These are phyloP conservation scores for Penicillium turbatum DNA, from an alignment of 495 filamentous ascomycete species.

Conservation along the genomic window DNA sequence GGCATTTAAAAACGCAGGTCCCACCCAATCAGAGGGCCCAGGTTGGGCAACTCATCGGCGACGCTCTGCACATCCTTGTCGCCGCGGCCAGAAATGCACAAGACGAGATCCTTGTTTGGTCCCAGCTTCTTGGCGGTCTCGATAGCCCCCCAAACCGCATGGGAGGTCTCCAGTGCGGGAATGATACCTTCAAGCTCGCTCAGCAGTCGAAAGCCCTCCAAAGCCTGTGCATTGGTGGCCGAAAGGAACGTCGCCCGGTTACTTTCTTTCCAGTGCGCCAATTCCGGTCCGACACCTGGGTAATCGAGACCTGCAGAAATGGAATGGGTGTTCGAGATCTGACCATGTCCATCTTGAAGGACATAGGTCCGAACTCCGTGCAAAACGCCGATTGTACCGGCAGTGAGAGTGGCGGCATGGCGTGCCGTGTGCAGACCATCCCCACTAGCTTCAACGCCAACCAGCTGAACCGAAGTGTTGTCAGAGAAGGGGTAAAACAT, in stretches of 20 bases:
- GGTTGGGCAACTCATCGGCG: slow-evolving; percentile 73
- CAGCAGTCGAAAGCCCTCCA: slow-evolving; percentile 74
- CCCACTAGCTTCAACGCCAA: slow-evolving; percentile 79
- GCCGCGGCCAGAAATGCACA: slow-evolving; percentile 83
- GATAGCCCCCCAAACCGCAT: slow-evolving; percentile 85
- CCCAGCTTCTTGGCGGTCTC: slow-evolving; percentile 84
- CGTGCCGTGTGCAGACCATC: slow-evolving; percentile 74
- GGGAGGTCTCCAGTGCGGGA: slow-evolving; percentile 56
- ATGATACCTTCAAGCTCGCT: slow-evolving; percentile 68
- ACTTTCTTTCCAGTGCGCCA: slow-evolving; percentile 82
- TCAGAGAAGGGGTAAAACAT: slow-evolving; percentile 95
- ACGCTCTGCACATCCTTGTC: slow-evolving; percentile 98
- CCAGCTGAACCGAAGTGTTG: slow-evolving; percentile 73
- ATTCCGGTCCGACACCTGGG: slow-evolving; percentile 88
- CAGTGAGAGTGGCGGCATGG: slow-evolving; percentile 78
- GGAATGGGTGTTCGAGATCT: slow-evolving; percentile 87
- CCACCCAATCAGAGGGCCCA: background rate
- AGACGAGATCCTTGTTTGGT: slow-evolving; percentile 79
- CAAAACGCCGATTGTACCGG: slow-evolving; percentile 80
- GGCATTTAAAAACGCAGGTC: no score
- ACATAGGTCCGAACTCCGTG: slow-evolving; percentile 92
- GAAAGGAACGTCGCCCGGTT: slow-evolving; percentile 79
- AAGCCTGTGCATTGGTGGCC: slow-evolving; percentile 83
- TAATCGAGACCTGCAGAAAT: slow-evolving; percentile 92
- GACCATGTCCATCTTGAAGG: slow-evolving; percentile 79